phyloP scores from a whole-genome alignment of 2,329 filamentous ascomycete species.

The Aspergillus felis region DNA sequence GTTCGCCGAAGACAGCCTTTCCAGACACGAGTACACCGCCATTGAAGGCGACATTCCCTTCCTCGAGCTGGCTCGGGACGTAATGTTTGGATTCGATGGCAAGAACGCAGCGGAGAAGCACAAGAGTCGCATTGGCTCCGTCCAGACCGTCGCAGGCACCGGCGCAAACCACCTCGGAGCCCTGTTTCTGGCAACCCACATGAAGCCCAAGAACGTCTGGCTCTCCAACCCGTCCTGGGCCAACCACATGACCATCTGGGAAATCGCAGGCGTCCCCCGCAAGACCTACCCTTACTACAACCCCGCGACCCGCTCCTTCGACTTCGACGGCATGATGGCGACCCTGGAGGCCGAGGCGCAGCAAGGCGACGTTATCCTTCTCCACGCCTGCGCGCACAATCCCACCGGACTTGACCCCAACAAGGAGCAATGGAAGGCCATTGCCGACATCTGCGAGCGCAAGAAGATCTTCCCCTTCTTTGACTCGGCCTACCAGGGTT shows the following conservation, averaged over 20 bases:
- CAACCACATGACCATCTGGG: slow-evolving; percentile 95
- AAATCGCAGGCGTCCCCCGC: slow-evolving; percentile 66
- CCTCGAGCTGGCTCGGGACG: slow-evolving; percentile 79
- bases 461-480: slow-evolving; percentile 96
- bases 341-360: slow-evolving; percentile 82
- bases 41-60: slow-evolving; percentile 83
- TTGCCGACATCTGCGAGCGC: slow-evolving; percentile 70
- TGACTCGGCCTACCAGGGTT: slow-evolving; percentile 95
- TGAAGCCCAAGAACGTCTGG: slow-evolving; percentile 70
- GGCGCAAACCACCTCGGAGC: slow-evolving; percentile 90
- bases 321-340: slow-evolving; percentile 61
- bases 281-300: slow-evolving; percentile 91
- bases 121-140: slow-evolving; percentile 57
- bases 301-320: slow-evolving; percentile 48
- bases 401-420: slow-evolving; percentile 94
- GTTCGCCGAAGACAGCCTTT: slow-evolving; percentile 74
- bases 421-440: slow-evolving; percentile 85
- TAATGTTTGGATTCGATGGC: slow-evolving; percentile 67
- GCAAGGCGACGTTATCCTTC: slow-evolving; percentile 76
- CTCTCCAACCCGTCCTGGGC: slow-evolving; percentile 94
- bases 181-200: slow-evolving; percentile 87
- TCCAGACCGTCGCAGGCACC: slow-evolving; percentile 95
- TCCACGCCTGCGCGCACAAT: slow-evolving; percentile 96
- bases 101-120: slow-evolving; percentile 33
- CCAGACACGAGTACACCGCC: slow-evolving; percentile 96